Conservation (phyloP, 2,329 filamentous ascomycete genomes). For the Cordyceps cateniannulata region DNA sequence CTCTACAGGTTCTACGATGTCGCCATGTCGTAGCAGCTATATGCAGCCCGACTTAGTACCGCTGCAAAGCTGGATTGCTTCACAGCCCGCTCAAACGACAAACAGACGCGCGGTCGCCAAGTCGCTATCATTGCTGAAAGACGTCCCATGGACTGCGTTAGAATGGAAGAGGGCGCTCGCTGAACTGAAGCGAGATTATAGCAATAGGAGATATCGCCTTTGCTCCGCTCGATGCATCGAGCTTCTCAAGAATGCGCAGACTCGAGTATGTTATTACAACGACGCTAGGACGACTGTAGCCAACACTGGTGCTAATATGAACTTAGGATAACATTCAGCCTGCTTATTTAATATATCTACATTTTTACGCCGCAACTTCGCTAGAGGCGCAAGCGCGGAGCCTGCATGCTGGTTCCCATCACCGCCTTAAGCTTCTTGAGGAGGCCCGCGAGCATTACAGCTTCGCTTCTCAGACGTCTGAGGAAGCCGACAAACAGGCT, state of each 20-base stretch:
- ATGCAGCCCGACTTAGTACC: neutral
- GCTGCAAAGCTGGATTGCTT: constrained; percentile 9
- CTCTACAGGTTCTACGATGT: neutral
- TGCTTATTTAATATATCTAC: constrained; percentile 50
- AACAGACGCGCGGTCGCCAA: constrained; percentile 15
- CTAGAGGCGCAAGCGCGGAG: constrained; percentile 50
- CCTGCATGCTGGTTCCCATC: constrained; percentile 37
- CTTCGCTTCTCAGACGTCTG: constrained; percentile 41
- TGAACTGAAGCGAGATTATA: constrained; percentile 49
- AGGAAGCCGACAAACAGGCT: constrained; percentile 35
- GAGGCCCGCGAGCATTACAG: constrained; percentile 48
- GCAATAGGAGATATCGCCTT: constrained; percentile 43
- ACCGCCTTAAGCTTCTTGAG: constrained; percentile 41
- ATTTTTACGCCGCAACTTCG: constrained; percentile 56
- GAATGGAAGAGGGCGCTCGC: constrained; percentile 47
- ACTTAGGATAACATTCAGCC: constrained; percentile 38
- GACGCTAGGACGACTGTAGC: neutral
- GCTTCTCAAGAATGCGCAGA: constrained; percentile 42
- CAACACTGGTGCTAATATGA: neutral
- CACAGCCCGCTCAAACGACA: constrained; percentile 3
- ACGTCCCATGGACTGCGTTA: constrained; percentile 35
- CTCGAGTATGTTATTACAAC: constrained; percentile 29
- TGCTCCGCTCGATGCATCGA: constrained; percentile 48
- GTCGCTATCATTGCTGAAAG: constrained; percentile 17
- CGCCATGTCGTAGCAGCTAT: neutral